Evolutionary conservation across 176 grass and related monocot species (phyloP).

Genomic region (Juncus inflexus): DNA sequence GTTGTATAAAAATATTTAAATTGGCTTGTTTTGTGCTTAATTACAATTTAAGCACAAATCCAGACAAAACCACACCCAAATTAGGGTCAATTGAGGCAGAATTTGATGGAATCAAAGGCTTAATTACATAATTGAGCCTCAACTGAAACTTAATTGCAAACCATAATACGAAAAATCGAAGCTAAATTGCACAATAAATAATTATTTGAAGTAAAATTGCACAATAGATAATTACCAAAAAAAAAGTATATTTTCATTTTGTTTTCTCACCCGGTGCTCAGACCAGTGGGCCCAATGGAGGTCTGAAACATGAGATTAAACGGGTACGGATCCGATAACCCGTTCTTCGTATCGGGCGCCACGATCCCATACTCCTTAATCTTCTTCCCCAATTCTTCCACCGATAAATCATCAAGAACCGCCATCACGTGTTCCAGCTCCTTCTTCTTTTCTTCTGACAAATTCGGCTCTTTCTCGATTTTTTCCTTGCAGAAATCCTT

Average conservation of each 20-base stretch:
- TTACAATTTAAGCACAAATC: too few relatives aligned
- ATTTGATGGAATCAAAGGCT: background rate
- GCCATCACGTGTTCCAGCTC: conserved; percentile 65
- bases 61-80: too few relatives aligned
- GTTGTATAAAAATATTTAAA: conserved; percentile 11
- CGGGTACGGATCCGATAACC: conserved; percentile 69
- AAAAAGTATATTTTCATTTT: background rate
- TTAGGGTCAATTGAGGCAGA: too few relatives aligned
- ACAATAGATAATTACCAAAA: background rate
- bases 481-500: conserved; percentile 94
- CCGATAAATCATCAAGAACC: conserved; percentile 80
- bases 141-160: background rate
- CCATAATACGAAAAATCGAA: background rate
- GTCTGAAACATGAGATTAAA: conserved; percentile 99
- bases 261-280: conserved; percentile 65
- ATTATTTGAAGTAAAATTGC: conserved; percentile 2
- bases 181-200: conserved; percentile 1
- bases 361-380: conserved; percentile 84
- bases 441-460: conserved; percentile 40
- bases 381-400: conserved; percentile 68
- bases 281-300: conserved; percentile 85
- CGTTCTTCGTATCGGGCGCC: conserved; percentile 91
- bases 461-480: conserved; percentile 51
- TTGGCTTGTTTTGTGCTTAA: too few relatives aligned
- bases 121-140: background rate